Evolutionary conservation across 2,329 filamentous ascomycete species (phyloP).

Genomic region (Colletotrichum camelliae): DNA sequence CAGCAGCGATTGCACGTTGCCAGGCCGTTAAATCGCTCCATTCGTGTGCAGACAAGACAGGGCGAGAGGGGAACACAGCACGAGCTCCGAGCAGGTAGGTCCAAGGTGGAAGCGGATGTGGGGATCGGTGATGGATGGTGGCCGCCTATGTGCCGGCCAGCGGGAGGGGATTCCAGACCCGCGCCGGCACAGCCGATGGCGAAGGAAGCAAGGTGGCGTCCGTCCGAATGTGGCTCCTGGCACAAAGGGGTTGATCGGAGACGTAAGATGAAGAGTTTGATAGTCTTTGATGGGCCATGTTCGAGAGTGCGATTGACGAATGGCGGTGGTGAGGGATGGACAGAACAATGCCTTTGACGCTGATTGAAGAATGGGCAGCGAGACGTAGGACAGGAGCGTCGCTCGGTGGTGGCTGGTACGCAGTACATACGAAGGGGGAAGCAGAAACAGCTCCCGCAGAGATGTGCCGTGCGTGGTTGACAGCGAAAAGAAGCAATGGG

Average conservation of each 20-base stretch:
- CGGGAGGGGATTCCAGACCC: conserved; percentile 16
- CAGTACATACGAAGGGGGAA: background rate
- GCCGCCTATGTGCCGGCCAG: conserved; percentile 18
- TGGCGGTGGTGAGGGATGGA: background rate
- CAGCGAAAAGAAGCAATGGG: background rate
- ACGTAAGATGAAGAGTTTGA: background rate
- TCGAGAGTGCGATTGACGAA: background rate
- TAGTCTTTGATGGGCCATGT: background rate
- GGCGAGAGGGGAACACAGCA: background rate
- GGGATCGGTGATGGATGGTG: conserved; percentile 13
- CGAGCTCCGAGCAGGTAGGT: background rate
- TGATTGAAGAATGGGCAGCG: background rate
- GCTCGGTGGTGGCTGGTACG: background rate
- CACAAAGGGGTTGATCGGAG: background rate
- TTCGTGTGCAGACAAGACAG: conserved; percentile 6
- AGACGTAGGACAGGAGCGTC: background rate
- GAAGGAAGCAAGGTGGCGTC: conserved; percentile 15
- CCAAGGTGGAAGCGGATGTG: background rate
- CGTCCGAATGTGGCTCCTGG: background rate
- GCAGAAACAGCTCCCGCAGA: too few species aligned
- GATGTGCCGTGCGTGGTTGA: background rate
- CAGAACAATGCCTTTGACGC: background rate
- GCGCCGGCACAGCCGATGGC: conserved; percentile 6
- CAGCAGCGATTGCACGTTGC: conserved; percentile 2
- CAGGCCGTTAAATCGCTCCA: conserved; percentile 4